Evolutionary conservation across 2,329 filamentous ascomycete species (phyloP).

Genomic region (Pezicula rhizophila): DNA sequence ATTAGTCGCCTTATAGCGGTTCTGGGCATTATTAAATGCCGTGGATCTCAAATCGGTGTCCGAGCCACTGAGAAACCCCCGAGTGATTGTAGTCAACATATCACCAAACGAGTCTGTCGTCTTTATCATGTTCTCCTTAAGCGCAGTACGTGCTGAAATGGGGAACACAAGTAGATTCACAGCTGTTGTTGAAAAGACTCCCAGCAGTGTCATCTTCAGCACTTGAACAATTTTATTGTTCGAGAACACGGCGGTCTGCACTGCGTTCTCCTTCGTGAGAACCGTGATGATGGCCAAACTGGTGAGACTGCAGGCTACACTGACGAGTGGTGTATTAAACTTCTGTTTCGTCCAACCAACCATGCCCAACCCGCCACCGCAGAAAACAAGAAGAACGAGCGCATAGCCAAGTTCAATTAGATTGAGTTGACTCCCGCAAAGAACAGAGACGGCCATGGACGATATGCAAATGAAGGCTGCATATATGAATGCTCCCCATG

Average conservation of each 20-base stretch:
- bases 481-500: constrained; percentile 73
- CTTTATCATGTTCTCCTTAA: constrained; percentile 68
- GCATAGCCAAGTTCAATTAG: constrained; percentile 68
- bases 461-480: constrained; percentile 68
- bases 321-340: constrained; percentile 72
- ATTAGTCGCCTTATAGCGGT: constrained; percentile 61
- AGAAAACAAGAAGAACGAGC: constrained; percentile 75
- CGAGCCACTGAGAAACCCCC: constrained; percentile 75
- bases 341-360: constrained; percentile 83
- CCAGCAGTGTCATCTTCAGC: constrained; percentile 77
- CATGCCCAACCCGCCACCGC: constrained; percentile 80
- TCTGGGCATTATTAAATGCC: constrained; percentile 56
- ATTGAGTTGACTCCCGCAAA: constrained; percentile 63
- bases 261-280: constrained; percentile 83
- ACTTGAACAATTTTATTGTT: constrained; percentile 77
- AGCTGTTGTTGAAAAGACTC: constrained; percentile 62
- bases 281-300: constrained; percentile 86
- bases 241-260: constrained; percentile 76
- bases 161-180: constrained; percentile 77
- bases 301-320: constrained; percentile 77
- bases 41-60: constrained; percentile 69
- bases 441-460: constrained; percentile 82
- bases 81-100: constrained; percentile 75
- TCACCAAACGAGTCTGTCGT: constrained; percentile 72
- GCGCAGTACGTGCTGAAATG: constrained; percentile 65